Base-by-base conservation (phyloP, 148 eudicot genomes). In the Chenopodium formosanum region DNA sequence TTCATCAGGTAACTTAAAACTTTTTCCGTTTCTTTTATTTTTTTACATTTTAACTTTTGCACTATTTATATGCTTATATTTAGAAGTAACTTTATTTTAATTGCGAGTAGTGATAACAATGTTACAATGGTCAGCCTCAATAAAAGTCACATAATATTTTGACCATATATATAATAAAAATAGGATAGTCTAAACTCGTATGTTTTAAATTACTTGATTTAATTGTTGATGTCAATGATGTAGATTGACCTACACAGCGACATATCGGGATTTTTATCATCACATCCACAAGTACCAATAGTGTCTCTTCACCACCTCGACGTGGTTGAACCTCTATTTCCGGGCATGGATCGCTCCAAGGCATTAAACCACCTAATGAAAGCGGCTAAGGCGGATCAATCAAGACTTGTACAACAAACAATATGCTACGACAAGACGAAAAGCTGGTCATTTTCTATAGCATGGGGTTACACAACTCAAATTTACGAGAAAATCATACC, bases 391-490 rank as follows among this genome's bases (percentile, higher is more conserved):
- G 78, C 60, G 4, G 92, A 89, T 69, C 79, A 77, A 19, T 79
- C 92, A 10, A 76, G 92, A 48, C 81, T 92, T 0, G 80, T 92
- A 0, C 94, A 91, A 79, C 94, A 94, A 89, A 91, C 87, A 40
- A 82, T 92, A 2, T 94, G 95, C 82, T 88, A 92, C 29, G 62
- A 86, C 72, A 84, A 84, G 58, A 77, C 50, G 0, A 76, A 65
- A 19, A 89, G 84, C 32, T 92, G 92, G 91, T 88, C 94, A 1
- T 65, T 86, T 78, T 88, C 94, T 29, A 74, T 86, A 37, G 76
- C 97, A 48, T 94, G 95, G 94, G 95, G 97, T 31, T 94, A 92
- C 83, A 82, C 90, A 0, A 80, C 83, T 12, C 92, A 91, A 7
- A 64, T 94, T 19, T 92, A 90, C 19, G 88, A 88, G 72, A 32